Base-by-base conservation (phyloP, 2,329 filamentous ascomycete species). In the Talaromyces sp. region DNA sequence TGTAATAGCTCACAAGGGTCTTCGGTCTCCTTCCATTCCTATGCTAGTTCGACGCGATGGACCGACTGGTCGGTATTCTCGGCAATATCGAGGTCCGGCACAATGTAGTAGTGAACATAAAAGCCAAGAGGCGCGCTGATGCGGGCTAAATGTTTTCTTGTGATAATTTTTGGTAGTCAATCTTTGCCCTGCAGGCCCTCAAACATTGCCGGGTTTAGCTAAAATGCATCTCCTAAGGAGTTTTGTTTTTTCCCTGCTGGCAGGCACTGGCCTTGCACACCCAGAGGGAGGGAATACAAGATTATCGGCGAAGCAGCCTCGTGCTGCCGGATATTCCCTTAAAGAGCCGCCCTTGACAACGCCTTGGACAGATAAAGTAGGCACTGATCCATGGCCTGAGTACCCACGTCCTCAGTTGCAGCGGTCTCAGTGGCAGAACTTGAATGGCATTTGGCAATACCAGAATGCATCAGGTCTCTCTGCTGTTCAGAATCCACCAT, bases 381-480 rank as follows among this genome's bases (percentile, higher is more conserved):
- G 78, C 14, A 78, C 72, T 1, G 69, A 76, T 44, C 77, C 78
- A 0, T 80, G 78, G 78, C 76, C 77, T 7, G 77, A 80, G 50
- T 79, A 80, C 56, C 78, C 77, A 9, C 68, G 78, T 24, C 78
- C 77, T 5, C 76, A 76, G 49, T 63, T 79, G 35, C 66, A 77
- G 49, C 71, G 78, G 2, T 62, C 73, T n/a, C 57, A 74, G n/a
- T 80, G 78, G 78, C 71, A 77, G 62, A 79, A 75, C 32, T 65
- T 80, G 33, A 80, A 80, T 43, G 78, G 78, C 1, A 68, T 80
- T 2, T 80, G 77, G 77, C 71, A 70, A 35, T 80, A 78, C 52
- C 67, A 70, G 30, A 72, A 70, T 58, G 77, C 76, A 0, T 64
- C 68, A 1, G 65, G 66, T 30, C 60, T 73, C 5, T 65, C 70